Percentiles rank a stretch among this genome's conserved stretches.
These are phyloP conservation scores for Cercophora scortea DNA, from an alignment of 495 filamentous ascomycete genomes.

Conservation along the genomic window DNA sequence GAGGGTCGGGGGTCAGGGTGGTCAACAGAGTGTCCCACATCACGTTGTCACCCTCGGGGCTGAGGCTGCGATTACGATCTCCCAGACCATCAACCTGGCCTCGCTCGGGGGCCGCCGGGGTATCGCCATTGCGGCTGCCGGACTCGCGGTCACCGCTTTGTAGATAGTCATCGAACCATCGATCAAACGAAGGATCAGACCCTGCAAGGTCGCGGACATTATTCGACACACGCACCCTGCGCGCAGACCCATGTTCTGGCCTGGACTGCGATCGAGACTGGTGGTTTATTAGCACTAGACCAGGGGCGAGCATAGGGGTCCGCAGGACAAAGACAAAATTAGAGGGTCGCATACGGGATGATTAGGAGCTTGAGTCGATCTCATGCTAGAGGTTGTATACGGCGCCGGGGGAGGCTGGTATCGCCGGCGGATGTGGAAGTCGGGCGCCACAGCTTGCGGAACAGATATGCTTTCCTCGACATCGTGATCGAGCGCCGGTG, in stretches of 20 bases:
- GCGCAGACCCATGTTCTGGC: too few species aligned
- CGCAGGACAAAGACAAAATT: too few species aligned
- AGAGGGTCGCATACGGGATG: conserved; percentile 7
- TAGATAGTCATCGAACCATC: too few species aligned
- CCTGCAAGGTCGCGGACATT: too few species aligned
- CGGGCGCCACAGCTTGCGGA: conserved; percentile 9
- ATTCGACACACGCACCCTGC: too few species aligned
- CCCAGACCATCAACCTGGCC: conserved; percentile 60
- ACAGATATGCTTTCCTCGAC: too few species aligned
- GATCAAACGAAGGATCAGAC: too few species aligned
- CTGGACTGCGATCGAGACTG: not conserved
- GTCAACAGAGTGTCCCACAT: conserved; percentile 76
- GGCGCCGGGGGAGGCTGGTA: not conserved
- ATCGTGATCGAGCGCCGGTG: not conserved
- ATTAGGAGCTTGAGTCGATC: conserved; percentile 13
- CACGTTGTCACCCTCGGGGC: conserved; percentile 58
- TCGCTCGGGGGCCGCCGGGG: not conserved
- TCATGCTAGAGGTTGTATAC: conserved; percentile 7
- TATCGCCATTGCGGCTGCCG: not conserved
- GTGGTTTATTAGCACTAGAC: not conserved
- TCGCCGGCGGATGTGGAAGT: conserved; percentile 1
- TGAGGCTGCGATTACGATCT: conserved; percentile 73
- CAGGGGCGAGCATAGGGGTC: too few species aligned
- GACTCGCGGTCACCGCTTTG: too few species aligned
- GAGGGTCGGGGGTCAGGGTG: conserved; percentile 73